A percentile compares a stretch with the other conserved stretches of the same genome.
Evolutionary conservation across 768 basidiomycete genomes (phyloP).

Genomic region (Gloeophyllum trabeum): DNA sequence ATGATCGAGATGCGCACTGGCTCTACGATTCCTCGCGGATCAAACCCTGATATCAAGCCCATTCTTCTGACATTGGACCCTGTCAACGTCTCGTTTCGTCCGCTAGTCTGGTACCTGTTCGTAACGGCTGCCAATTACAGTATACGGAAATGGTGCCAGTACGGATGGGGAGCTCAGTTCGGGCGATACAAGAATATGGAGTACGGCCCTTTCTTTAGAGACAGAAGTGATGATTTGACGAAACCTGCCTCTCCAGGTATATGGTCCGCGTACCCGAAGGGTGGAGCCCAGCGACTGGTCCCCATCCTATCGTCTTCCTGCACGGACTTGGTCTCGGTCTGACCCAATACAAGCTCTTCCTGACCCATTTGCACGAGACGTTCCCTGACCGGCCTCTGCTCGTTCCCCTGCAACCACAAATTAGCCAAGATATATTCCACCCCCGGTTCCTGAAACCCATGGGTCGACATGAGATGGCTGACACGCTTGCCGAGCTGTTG

Average conservation of each 20-base stretch:
- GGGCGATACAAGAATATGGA: neutral
- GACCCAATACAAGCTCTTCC: slow-evolving; percentile 53
- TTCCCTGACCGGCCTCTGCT: slow-evolving; percentile 65
- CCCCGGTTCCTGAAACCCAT: slow-evolving; percentile 61
- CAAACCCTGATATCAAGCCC: slow-evolving; percentile 34
- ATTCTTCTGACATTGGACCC: slow-evolving; percentile 72
- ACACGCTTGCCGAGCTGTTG: slow-evolving; percentile 45
- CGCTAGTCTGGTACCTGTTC: slow-evolving; percentile 50
- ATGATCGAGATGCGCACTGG: slow-evolving; percentile 68
- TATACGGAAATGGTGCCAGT: neutral
- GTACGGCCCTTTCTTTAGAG: too few species aligned
- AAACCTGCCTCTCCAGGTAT: too few species aligned
- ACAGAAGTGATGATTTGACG: too few species aligned
- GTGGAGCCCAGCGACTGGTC: slow-evolving; percentile 49
- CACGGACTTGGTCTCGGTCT: slow-evolving; percentile 87
- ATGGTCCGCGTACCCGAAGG: slow-evolving; percentile 56
- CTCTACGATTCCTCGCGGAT: slow-evolving; percentile 46
- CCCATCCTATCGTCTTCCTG: slow-evolving; percentile 69
- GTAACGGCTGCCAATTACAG: slow-evolving; percentile 33
- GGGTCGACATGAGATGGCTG: slow-evolving; percentile 46
- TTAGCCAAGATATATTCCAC: slow-evolving; percentile 81
- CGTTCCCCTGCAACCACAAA: slow-evolving; percentile 72
- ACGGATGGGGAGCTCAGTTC: neutral
- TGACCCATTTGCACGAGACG: slow-evolving; percentile 42
- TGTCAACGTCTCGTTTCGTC: slow-evolving; percentile 57